Conservation (phyloP, 306 rosid species). For the Gastrolobium villosum region DNA sequence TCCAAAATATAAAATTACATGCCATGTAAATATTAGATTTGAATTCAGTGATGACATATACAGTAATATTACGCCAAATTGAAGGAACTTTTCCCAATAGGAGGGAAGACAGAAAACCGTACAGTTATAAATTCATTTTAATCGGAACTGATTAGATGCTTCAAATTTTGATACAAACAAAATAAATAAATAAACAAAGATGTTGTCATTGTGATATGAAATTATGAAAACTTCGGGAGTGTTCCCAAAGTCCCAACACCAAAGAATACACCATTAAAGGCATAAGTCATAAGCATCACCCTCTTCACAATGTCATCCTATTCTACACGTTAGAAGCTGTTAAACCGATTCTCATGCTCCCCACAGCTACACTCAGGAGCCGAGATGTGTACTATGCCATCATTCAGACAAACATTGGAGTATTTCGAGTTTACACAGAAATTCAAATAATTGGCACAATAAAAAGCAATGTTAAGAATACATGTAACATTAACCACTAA, state of each 20-base stretch:
- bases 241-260: too few species aligned
- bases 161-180: background rate
- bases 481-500: too few species aligned
- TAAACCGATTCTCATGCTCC: too few species aligned
- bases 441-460: background rate
- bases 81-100: background rate
- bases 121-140: background rate
- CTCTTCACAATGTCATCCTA: too few species aligned
- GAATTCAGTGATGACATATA: background rate
- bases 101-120: conserved; percentile 6
- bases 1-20: conserved; percentile 19
- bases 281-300: background rate
- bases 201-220: conserved; percentile 6
- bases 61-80: background rate
- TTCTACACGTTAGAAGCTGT: too few species aligned
- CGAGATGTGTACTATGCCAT: background rate
- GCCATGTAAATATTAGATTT: background rate
- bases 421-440: background rate
- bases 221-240: background rate
- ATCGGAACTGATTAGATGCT: background rate
- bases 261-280: background rate
- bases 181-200: background rate
- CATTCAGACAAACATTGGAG: background rate
- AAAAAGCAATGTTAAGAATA: too few species aligned
- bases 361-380: too few species aligned